Base-by-base conservation (phyloP, 257 asterid genomes). In the Schizonepeta tenuifolia region DNA sequence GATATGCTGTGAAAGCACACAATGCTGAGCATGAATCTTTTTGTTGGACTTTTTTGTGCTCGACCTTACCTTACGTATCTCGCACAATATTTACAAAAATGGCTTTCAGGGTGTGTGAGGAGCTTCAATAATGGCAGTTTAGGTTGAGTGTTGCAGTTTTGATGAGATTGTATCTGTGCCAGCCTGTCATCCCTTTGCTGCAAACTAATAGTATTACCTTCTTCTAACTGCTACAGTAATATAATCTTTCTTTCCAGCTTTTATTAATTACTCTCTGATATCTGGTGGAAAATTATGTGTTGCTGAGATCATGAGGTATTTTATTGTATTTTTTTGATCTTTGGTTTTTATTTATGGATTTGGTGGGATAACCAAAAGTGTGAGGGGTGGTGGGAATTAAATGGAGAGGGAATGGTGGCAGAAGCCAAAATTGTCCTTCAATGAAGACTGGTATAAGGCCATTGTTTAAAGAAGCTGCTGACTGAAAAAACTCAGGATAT, bases 121-220 rank as follows among this genome's bases (percentile, higher is more conserved):
- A 72, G 40, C 73, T 74, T 74, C 78, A 66, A 40, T 65, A 74
- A 74, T 40, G 15, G 58, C 36, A 26, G 35, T 33, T 38, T 49
- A 38, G 74, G 69, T 75, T 67, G 79, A 75, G 79, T 75, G 70
- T 47, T 67, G 69, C 79, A 58, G 74, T 33, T 67, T 57, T 53
- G 33, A 63, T 56, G 65, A 72, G 71, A 24, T 57, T 69, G 36
- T 21, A 41, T 41, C 4, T 18, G 14, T 9, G 57, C 9, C 46
- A 58, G 64, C 15, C 71, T 61, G 77, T 51, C 61, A 43, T 62
- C 44, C 20, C 73, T 57, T 28, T 53, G 67, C 50, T 54, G 53
- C 69, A 7, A 46, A 33, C 67, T 55, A n/a, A n/a, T n/a, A 65
- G 26, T 51, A 73, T 66, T 66, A 58, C 43, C 51, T 43, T 70